These are phyloP conservation scores for Coffea humblotiana DNA, from an alignment of 305 asterid genomes.

Conservation along the genomic window DNA sequence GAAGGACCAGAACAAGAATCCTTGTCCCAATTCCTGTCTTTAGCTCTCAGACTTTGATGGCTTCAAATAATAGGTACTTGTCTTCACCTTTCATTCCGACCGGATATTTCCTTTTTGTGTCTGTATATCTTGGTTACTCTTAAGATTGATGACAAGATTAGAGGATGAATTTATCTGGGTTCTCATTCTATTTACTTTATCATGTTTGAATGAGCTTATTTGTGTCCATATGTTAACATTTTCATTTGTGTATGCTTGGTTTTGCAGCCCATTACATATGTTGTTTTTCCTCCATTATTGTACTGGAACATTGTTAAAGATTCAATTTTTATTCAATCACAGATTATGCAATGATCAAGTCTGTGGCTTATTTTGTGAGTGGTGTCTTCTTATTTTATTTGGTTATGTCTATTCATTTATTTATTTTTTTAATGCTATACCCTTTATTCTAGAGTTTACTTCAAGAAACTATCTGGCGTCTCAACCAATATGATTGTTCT, in stretches of 20 bases:
- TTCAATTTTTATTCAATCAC: background rate
- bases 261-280: background rate
- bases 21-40: background rate
- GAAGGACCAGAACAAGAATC: background rate
- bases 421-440: background rate
- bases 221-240: background rate
- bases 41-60: conserved; percentile 5
- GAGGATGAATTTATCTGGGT: background rate
- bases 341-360: background rate
- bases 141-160: background rate
- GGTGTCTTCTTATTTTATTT: background rate
- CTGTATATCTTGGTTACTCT: too few relatives aligned
- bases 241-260: background rate
- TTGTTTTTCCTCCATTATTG: background rate
- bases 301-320: background rate
- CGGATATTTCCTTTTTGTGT: background rate
- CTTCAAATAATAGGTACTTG: conserved; percentile 1
- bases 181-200: background rate
- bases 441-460: background rate
- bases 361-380: background rate
- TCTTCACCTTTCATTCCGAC: background rate
- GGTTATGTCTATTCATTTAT: background rate
- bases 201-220: background rate
- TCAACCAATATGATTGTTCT: background rate
- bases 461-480: background rate